phyloP scores from a whole-genome alignment of 306 rosid genomes.

The Cicer cuneatum region DNA sequence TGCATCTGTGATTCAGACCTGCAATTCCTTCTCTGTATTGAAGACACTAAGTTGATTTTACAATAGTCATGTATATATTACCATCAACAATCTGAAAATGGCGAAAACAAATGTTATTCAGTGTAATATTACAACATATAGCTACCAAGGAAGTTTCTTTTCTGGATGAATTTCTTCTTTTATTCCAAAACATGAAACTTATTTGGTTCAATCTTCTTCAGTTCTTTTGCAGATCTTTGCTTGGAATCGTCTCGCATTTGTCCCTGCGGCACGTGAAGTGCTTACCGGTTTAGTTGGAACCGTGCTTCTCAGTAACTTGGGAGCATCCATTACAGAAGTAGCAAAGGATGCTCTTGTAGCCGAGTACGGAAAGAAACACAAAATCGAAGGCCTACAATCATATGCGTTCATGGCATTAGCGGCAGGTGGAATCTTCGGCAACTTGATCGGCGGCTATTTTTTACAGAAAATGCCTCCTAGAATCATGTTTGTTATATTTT shows the following conservation, averaged over 20 bases:
- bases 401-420: slow-evolving; percentile 89
- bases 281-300: slow-evolving; percentile 65
- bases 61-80: no score
- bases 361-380: slow-evolving; percentile 77
- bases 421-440: slow-evolving; percentile 85
- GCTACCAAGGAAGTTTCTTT: no score
- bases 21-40: neutral
- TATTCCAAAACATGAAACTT: slow-evolving; percentile 2
- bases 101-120: no score
- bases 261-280: slow-evolving; percentile 60
- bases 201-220: slow-evolving; percentile 60
- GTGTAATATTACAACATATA: no score
- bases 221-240: slow-evolving; percentile 83
- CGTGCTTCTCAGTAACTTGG: slow-evolving; percentile 82
- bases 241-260: slow-evolving; percentile 77
- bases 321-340: slow-evolving; percentile 90
- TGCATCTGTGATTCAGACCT: neutral
- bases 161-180: slow-evolving; percentile 15
- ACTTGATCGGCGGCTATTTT: slow-evolving; percentile 77
- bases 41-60: no score
- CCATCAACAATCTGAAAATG: no score
- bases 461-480: slow-evolving; percentile 65
- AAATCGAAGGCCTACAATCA: slow-evolving; percentile 74
- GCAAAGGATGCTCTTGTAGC: slow-evolving; percentile 94
- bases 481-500: slow-evolving; percentile 66